phyloP scores from a whole-genome alignment of 2,329 filamentous ascomycete species.

The Akanthomyces dipterigenus region DNA sequence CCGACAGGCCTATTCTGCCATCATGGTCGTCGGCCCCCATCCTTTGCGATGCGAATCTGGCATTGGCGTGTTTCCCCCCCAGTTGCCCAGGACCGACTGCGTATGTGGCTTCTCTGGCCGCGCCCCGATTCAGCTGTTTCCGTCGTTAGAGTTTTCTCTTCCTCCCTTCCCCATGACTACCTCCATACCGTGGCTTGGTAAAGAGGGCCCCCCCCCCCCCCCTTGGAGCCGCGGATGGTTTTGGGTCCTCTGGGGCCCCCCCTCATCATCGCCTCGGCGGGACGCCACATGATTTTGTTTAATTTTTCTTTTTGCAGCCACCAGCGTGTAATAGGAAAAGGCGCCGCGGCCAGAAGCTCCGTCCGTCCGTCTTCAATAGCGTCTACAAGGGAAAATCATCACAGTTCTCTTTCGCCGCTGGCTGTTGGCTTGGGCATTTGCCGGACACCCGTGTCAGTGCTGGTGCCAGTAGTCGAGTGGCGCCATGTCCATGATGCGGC shows the following conservation, averaged over 20 bases:
- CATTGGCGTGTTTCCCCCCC: neutral
- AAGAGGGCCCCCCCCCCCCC: too few relatives aligned
- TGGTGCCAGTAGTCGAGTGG: too few relatives aligned
- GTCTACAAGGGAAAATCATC: neutral
- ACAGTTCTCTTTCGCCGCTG: neutral
- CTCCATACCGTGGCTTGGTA: neutral
- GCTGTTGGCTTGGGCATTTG: too few relatives aligned
- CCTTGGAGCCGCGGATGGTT: neutral
- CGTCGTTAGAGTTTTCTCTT: neutral
- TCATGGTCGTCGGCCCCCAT: neutral
- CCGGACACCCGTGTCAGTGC: too few relatives aligned
- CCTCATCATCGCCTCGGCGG: neutral
- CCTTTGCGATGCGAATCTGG: neutral
- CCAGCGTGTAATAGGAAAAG: constrained; percentile 4
- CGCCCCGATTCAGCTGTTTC: constrained; percentile 8
- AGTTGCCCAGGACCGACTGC: neutral
- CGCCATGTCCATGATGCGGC: too few relatives aligned
- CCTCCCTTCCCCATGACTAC: neutral
- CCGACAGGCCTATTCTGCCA: too few relatives aligned
- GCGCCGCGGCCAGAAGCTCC: neutral
- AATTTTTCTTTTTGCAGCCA: neutral
- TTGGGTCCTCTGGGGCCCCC: neutral
- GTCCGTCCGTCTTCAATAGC: too few relatives aligned
- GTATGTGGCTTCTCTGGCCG: neutral
- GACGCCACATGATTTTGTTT: constrained; percentile 1